A percentile compares a stretch with the other conserved stretches of the same genome.
phyloP scores from a whole-genome alignment of 1,284 basidiomycete genomes.

The Vanrija sp. region DNA sequence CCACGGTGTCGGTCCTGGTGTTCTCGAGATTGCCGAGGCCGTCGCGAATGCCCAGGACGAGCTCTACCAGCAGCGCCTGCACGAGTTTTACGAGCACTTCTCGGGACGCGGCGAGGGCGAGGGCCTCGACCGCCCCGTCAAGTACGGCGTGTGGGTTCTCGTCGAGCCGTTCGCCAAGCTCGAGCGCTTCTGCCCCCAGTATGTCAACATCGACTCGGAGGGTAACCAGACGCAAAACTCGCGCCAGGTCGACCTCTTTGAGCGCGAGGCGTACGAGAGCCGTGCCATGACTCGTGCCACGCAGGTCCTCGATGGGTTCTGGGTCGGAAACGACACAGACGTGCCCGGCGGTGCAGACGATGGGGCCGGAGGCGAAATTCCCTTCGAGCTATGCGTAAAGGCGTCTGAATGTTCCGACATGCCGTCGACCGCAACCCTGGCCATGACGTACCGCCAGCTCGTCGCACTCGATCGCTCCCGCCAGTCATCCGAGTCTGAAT shows the following conservation, averaged over 20 bases:
- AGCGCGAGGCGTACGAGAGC: constrained; percentile 44
- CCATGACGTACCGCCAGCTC: constrained; percentile 26
- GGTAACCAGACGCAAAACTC: constrained; percentile 47
- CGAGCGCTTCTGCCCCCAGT: constrained; percentile 51
- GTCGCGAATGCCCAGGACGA: constrained; percentile 46
- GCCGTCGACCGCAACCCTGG: constrained; percentile 28
- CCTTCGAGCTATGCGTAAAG: constrained; percentile 44
- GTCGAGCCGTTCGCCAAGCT: constrained; percentile 59
- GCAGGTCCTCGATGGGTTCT: constrained; percentile 64
- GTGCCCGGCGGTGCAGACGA: constrained; percentile 42
- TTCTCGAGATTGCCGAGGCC: constrained; percentile 54
- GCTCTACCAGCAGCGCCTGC: constrained; percentile 37
- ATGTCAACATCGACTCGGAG: constrained; percentile 54
- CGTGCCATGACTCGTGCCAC: constrained; percentile 63
- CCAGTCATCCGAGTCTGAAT: constrained; percentile 10
- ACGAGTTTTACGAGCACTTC: constrained; percentile 36
- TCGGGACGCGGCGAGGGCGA: constrained; percentile 24
- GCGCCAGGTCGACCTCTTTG: constrained; percentile 52
- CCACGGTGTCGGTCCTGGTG: constrained; percentile 43
- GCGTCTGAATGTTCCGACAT: constrained; percentile 48
- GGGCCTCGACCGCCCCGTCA: constrained; percentile 51
- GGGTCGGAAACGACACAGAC: constrained; percentile 52
- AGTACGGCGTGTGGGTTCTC: constrained; percentile 84
- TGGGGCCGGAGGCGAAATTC: constrained; percentile 29
- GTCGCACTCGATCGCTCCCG: constrained; percentile 30